phyloP scores from a whole-genome alignment of 1,284 basidiomycete species.

The Puccinia horiana region DNA sequence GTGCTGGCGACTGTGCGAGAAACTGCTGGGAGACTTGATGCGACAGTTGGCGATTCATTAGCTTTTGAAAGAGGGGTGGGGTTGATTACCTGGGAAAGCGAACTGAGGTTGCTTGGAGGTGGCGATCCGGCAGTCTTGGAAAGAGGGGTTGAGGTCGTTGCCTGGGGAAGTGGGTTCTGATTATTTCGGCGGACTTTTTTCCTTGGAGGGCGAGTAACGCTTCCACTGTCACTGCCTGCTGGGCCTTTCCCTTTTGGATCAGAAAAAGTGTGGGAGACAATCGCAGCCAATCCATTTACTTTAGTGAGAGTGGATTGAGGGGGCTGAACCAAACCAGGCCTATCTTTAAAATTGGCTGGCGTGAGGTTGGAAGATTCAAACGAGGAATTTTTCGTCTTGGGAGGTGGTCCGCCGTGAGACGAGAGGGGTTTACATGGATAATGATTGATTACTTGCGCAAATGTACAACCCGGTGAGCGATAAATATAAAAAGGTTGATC shows the following conservation, averaged over 20 bases:
- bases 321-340: not conserved
- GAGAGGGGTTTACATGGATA: not conserved
- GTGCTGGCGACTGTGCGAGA: not conserved
- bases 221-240: not conserved
- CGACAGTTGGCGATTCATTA: not conserved
- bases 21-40: not conserved
- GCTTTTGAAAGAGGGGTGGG: not conserved
- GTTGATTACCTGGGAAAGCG: not conserved
- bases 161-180: not conserved
- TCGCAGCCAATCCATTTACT: not conserved
- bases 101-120: not conserved
- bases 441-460: not conserved
- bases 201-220: not conserved
- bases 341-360: not conserved
- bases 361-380: not conserved
- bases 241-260: not conserved
- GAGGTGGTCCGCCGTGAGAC: not conserved
- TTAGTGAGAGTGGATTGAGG: not conserved
- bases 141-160: not conserved
- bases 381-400: not conserved
- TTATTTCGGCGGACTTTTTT: conserved; percentile 8
- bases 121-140: not conserved
- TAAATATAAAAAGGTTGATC: not conserved
- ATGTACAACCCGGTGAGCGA: not conserved
- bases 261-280: not conserved